Percentiles rank a stretch among this genome's conserved stretches.
Evolutionary conservation across 441 rosid species (phyloP).

Genomic region (Eruca vesicaria): DNA sequence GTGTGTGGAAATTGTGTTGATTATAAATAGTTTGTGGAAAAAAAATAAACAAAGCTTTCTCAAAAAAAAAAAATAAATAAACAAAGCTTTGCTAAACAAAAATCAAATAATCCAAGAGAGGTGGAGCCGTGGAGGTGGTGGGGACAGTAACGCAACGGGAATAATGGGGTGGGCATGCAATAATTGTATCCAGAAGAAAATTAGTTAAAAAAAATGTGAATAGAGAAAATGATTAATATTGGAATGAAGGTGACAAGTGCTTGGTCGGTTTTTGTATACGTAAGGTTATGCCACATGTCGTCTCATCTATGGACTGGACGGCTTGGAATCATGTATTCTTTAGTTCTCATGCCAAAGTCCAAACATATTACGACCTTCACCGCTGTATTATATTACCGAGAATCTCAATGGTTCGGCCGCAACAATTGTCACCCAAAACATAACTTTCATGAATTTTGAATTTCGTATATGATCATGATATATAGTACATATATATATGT

Average conservation of each 20-base stretch:
- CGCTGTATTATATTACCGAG: not conserved
- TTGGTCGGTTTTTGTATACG: slow-evolving; percentile 37
- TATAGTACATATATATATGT: not conserved
- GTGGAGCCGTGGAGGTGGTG: slow-evolving; percentile 18
- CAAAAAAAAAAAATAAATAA: not conserved
- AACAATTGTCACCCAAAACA: not conserved
- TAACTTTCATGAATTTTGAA: not conserved
- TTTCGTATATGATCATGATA: not conserved
- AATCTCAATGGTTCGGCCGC: not conserved
- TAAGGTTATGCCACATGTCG: slow-evolving; percentile 23
- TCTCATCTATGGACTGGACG: slow-evolving; percentile 31
- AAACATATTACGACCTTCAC: slow-evolving; percentile 23
- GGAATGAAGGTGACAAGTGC: slow-evolving; percentile 32
- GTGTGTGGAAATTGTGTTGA: no score
- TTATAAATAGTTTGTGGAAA: no score
- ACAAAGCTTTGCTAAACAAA: not conserved
- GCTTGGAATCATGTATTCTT: slow-evolving; percentile 16
- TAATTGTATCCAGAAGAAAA: slow-evolving; percentile 9
- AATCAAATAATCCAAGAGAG: slow-evolving; percentile 23
- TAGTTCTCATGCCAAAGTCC: slow-evolving; percentile 24
- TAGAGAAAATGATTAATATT: slow-evolving; percentile 9
- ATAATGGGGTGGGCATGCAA: slow-evolving; percentile 35
- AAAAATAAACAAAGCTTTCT: no score
- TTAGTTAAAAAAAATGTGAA: not conserved
- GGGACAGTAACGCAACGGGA: slow-evolving; percentile 36